These are phyloP conservation scores for Rhizopus microsporus DNA, from an alignment of 371 early-diverging fungal genomes.

Conservation along the genomic window DNA sequence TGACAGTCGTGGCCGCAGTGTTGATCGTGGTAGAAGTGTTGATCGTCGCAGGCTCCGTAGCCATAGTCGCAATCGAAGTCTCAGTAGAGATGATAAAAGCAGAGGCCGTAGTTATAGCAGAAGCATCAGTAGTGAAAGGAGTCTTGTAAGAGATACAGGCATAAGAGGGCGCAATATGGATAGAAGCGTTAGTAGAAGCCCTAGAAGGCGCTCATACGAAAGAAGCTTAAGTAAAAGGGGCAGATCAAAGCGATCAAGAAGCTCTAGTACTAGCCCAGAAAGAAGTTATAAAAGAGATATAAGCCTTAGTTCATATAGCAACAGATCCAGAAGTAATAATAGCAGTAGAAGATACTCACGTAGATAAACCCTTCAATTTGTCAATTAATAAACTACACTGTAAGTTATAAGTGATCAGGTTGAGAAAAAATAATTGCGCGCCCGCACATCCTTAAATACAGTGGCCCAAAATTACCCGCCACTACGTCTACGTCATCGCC, in stretches of 20 bases:
- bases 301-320: neutral
- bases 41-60: neutral
- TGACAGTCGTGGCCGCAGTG: neutral
- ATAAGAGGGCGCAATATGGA: neutral
- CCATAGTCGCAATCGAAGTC: neutral
- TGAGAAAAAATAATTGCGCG: neutral
- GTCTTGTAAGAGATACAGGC: neutral
- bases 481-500: constrained; percentile 3
- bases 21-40: neutral
- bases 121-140: neutral
- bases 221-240: no score
- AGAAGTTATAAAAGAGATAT: no score
- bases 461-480: neutral
- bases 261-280: no score
- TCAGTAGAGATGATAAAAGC: neutral
- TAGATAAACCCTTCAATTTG: neutral
- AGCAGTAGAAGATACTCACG: neutral
- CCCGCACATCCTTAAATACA: neutral
- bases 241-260: no score
- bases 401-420: neutral
- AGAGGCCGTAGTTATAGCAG: neutral
- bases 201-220: no score
- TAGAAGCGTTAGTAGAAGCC: neutral
- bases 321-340: neutral
- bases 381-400: neutral